Percentiles rank a stretch among this genome's conserved stretches.
Conservation (phyloP, 441 rosid genomes). For the Adansonia gregorii region DNA sequence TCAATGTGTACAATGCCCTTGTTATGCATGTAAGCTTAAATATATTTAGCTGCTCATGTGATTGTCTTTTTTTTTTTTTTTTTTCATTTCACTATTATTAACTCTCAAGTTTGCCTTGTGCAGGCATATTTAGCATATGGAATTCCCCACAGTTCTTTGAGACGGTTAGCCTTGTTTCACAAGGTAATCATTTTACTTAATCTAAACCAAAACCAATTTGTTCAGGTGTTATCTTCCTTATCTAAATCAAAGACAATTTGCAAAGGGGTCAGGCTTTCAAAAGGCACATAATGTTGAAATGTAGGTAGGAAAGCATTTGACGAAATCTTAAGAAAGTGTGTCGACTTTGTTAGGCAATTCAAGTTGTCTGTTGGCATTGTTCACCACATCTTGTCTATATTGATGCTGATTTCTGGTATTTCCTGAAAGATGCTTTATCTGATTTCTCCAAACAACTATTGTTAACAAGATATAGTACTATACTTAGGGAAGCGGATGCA, state of each 20-base stretch:
- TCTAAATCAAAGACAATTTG: neutral
- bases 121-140: conserved; percentile 93
- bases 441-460: neutral
- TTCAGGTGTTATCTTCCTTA: neutral
- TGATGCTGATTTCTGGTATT: neutral
- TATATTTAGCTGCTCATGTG: neutral
- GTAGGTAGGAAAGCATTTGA: neutral
- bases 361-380: neutral
- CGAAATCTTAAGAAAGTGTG: conserved; percentile 9
- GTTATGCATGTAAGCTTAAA: conserved; percentile 76
- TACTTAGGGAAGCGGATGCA: neutral
- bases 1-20: conserved; percentile 87
- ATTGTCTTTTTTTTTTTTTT: neutral
- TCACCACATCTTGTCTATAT: neutral
- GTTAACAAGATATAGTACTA: neutral
- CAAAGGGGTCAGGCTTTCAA: neutral
- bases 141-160: conserved; percentile 66
- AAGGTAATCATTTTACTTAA: conserved; percentile 62
- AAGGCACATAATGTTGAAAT: neutral
- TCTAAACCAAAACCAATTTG: conserved; percentile 16
- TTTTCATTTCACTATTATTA: neutral
- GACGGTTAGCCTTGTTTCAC: conserved; percentile 86
- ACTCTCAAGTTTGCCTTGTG: conserved; percentile 26
- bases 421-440: neutral
- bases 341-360: conserved; percentile 12